phyloP scores from a whole-genome alignment of 352 stramenopile genomes.

The Phytophthora tentaculata region DNA sequence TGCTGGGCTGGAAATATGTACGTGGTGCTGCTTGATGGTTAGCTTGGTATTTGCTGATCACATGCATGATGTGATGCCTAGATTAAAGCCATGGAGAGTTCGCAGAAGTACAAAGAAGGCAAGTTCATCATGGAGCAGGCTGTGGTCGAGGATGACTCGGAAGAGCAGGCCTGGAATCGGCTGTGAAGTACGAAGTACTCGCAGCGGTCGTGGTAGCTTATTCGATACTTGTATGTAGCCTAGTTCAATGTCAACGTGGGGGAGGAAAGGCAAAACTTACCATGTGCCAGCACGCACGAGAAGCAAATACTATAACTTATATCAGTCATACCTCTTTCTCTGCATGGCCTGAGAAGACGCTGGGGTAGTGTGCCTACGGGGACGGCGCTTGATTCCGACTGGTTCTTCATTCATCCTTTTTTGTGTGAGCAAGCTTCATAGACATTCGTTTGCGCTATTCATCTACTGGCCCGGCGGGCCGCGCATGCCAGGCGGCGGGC shows the following conservation, averaged over 20 bases:
- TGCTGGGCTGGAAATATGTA: slow-evolving; percentile 89
- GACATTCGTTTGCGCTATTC: slow-evolving; percentile 15
- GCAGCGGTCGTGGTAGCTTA: neutral
- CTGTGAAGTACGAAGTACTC: slow-evolving; percentile 20
- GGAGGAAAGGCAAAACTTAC: slow-evolving; percentile 34
- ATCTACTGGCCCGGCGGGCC: slow-evolving; percentile 76
- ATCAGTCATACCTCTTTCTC: slow-evolving; percentile 44
- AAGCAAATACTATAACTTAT: slow-evolving; percentile 53
- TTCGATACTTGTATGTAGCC: slow-evolving; percentile 15
- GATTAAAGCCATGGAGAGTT: slow-evolving; percentile 81
- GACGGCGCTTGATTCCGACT: slow-evolving; percentile 1
- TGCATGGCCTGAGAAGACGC: slow-evolving; percentile 19
- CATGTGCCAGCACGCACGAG: slow-evolving; percentile 27
- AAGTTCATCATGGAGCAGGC: slow-evolving; percentile 86
- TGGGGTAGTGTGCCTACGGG: slow-evolving; percentile 1
- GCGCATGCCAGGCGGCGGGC: slow-evolving; percentile 69
- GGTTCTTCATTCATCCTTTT: slow-evolving; percentile 14
- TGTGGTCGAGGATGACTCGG: slow-evolving; percentile 70
- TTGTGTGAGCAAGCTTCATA: slow-evolving; percentile 19
- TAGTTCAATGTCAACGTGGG: slow-evolving; percentile 19
- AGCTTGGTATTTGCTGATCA: neutral
- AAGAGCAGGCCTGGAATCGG: slow-evolving; percentile 57
- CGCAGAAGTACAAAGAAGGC: slow-evolving; percentile 89
- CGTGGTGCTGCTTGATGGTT: slow-evolving; percentile 7
- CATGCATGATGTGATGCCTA: slow-evolving; percentile 26